phyloP scores from a whole-genome alignment of 1,284 basidiomycete species.

The Cronartium ribicola region DNA sequence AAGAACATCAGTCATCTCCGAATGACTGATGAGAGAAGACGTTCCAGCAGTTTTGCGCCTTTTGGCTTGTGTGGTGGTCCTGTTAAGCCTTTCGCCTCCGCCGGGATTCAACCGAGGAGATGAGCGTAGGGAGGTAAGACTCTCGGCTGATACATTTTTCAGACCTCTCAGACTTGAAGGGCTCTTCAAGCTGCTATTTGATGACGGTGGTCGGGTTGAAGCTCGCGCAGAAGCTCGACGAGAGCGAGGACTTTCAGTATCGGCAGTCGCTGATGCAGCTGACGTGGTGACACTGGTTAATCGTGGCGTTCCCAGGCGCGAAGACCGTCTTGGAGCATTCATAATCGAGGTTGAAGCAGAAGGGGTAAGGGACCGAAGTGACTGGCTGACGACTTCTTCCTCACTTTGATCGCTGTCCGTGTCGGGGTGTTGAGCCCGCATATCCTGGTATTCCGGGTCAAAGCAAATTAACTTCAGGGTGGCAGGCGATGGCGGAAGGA shows the following conservation, averaged over 20 bases:
- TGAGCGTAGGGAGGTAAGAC: neutral
- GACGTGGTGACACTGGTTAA: neutral
- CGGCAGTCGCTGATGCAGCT: neutral
- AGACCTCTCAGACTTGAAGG: neutral
- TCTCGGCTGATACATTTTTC: neutral
- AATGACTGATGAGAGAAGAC: neutral
- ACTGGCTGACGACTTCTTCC: too few species aligned
- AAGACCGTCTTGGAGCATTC: neutral
- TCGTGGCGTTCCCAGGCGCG: neutral
- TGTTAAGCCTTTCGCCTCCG: neutral
- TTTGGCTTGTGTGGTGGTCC: neutral
- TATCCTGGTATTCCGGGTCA: too few species aligned
- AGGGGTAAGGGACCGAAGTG: too few species aligned
- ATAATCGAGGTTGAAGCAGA: neutral
- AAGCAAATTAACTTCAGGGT: too few species aligned
- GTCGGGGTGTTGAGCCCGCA: too few species aligned
- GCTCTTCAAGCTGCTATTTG: neutral
- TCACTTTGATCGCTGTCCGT: too few species aligned
- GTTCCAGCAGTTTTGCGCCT: slow-evolving; percentile 1
- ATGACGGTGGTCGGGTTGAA: neutral
- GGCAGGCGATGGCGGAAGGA: too few species aligned
- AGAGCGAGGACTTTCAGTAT: neutral
- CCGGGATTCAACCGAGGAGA: neutral
- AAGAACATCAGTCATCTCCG: neutral
- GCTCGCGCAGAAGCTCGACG: neutral